Evolutionary conservation across 2,329 filamentous ascomycete species (phyloP), one percentile per base, ranked within the genome.

Genomic region (Botryotinia narcissicola): DNA sequence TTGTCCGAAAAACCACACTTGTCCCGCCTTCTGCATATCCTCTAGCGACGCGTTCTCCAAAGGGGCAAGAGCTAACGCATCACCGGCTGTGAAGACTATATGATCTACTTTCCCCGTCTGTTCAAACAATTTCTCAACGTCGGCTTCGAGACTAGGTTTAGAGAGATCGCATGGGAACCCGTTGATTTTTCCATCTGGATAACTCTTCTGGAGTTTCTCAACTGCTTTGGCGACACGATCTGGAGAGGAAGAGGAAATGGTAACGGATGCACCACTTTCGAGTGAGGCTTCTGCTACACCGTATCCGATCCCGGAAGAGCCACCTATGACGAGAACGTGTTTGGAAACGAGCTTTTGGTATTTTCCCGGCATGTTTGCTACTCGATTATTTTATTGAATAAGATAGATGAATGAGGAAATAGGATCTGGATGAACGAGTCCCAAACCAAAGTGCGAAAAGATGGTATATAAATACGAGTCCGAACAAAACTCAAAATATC

Each of bases 111-210:
- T 74, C 1, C 74, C 74, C 2, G 62, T 59, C 29, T 73, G 63
- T 81, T 54, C 84, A 84, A 78, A 87, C 85, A 69, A 83, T 74
- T 3, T 80, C 77, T 66, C 83, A 79, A 64, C 91, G 83, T 35
- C 80, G 79, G 67, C 32, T 64, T 79, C 79, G 0, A 76, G 18
- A 1, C 29, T 68, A 0, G 73, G 71, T 2, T 71, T 74, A 0
- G 75, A 76, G 9, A 80, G 75, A 63, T 80, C 78, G 42, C 78
- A 79, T 22, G 72, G 51, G 40, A 76, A 1, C 79, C 76, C 73
- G 4, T 71, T 42, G 46, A 78, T 51, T 18, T 62, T 60, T 7
- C 60, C 57, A 7, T 46, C 48, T 1, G 76, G 78, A 48, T 76
- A 77, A 25, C 59, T 57, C 2, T 37, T 62, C 32, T 76, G 54